These are phyloP conservation scores for Suhomyces anneliseae DNA, from an alignment of 1,139 yeast genomes.

Conservation along the genomic window DNA sequence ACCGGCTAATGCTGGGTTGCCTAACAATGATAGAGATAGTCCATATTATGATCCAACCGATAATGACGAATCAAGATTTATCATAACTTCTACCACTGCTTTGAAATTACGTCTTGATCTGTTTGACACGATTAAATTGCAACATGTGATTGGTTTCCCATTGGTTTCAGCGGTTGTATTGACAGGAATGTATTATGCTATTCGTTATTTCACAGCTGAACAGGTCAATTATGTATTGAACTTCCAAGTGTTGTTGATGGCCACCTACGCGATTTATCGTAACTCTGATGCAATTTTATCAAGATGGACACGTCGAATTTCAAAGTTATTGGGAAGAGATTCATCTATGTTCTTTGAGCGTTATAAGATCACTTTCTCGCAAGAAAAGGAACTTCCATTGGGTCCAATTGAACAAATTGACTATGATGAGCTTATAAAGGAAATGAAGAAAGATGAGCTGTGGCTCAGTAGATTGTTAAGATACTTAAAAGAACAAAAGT, in stretches of 20 bases:
- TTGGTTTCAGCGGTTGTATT: conserved; percentile 37
- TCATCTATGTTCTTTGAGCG: conserved; percentile 17
- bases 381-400: conserved; percentile 21
- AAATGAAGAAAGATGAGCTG: conserved; percentile 15
- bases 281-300: conserved; percentile 6
- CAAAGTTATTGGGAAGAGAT: conserved; percentile 4
- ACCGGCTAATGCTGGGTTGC: conserved; percentile 45
- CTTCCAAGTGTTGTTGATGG: not conserved
- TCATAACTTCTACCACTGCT: conserved; percentile 19
- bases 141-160: conserved; percentile 41
- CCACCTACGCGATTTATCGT: conserved; percentile 2
- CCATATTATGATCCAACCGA: conserved; percentile 50
- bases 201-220: conserved; percentile 25
- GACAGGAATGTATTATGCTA: conserved; percentile 31
- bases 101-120: conserved; percentile 9
- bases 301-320: conserved; percentile 3
- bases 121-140: conserved; percentile 11
- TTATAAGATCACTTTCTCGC: conserved; percentile 21
- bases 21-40: conserved; percentile 30
- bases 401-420: conserved; percentile 22
- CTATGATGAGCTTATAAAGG: conserved; percentile 9
- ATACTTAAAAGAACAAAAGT: conserved; percentile 17
- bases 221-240: conserved; percentile 30
- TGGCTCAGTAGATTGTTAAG: conserved; percentile 16
- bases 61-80: conserved; percentile 30